Conservation (phyloP, 495 filamentous ascomycete species). For the Letharia columbiana region DNA sequence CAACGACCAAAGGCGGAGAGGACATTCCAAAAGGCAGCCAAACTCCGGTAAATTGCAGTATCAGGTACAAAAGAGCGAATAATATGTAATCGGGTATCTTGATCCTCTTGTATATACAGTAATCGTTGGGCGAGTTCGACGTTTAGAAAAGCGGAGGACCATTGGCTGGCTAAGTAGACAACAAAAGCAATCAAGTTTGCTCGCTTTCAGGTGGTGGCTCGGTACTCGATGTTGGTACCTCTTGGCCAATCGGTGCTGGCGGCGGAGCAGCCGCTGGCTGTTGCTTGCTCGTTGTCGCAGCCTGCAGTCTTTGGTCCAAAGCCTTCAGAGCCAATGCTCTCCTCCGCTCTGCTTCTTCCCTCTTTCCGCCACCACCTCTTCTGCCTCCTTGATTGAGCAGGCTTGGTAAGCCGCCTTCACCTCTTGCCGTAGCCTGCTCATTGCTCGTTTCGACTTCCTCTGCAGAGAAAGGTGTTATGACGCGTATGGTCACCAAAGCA, state of each 20-base stretch:
- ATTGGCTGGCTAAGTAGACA: neutral
- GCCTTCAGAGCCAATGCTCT: slow-evolving; percentile 83
- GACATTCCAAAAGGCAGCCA: neutral
- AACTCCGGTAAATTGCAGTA: neutral
- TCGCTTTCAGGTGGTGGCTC: slow-evolving; percentile 28
- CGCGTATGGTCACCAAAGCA: slow-evolving; percentile 57
- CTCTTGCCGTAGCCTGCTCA: slow-evolving; percentile 57
- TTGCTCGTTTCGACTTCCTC: slow-evolving; percentile 77
- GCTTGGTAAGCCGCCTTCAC: slow-evolving; percentile 57
- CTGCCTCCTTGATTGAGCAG: slow-evolving; percentile 44
- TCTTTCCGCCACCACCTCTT: slow-evolving; percentile 43
- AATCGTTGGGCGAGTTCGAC: neutral
- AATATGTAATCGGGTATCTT: slow-evolving; percentile 2
- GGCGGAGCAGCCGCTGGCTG: slow-evolving; percentile 29
- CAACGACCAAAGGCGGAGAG: neutral
- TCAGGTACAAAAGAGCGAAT: neutral
- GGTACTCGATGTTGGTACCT: slow-evolving; percentile 16
- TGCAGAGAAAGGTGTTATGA: slow-evolving; percentile 81
- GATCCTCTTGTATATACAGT: neutral
- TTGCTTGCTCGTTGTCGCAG: slow-evolving; percentile 52
- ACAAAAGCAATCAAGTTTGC: neutral
- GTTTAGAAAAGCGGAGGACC: neutral
- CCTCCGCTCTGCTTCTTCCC: slow-evolving; percentile 87
- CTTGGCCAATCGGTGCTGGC: slow-evolving; percentile 32
- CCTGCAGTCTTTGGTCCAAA: slow-evolving; percentile 82